Conservation (phyloP, 768 basidiomycete genomes). For the Termitomyces sp. region DNA sequence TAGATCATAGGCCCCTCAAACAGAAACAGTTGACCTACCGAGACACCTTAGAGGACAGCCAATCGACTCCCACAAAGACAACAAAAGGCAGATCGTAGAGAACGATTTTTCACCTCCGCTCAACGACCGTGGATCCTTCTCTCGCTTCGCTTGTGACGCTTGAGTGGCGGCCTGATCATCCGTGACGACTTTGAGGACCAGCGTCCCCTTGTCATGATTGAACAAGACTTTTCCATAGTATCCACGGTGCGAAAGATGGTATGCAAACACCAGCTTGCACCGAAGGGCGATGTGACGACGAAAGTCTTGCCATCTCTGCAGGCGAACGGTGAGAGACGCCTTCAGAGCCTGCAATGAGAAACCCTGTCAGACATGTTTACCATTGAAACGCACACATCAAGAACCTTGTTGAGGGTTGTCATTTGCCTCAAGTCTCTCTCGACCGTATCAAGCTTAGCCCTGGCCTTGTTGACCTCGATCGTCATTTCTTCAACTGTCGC, state of each 20-base stretch:
- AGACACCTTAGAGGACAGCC: constrained; percentile 92
- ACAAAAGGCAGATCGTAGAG: constrained; percentile 88
- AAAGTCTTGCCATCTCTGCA: constrained; percentile 82
- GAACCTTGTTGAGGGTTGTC: constrained; percentile 61
- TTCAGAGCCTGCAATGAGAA: constrained; percentile 51
- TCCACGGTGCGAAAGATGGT: constrained; percentile 79
- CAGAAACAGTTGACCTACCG: constrained; percentile 38
- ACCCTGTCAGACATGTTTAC: neutral
- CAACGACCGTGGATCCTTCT: constrained; percentile 82
- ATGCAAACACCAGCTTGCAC: constrained; percentile 79
- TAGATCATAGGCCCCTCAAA: neutral
- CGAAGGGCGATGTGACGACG: constrained; percentile 85
- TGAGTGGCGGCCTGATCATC: constrained; percentile 68
- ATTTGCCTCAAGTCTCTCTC: constrained; percentile 63
- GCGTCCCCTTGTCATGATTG: constrained; percentile 63
- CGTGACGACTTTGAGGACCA: constrained; percentile 78
- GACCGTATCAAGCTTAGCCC: constrained; percentile 54
- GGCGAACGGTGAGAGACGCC: constrained; percentile 59
- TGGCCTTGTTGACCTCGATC: constrained; percentile 62
- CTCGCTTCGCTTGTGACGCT: constrained; percentile 58
- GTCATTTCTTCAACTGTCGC: constrained; percentile 77
- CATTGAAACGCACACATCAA: constrained; percentile 6
- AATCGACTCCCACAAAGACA: constrained; percentile 96
- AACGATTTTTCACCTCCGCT: constrained; percentile 97
- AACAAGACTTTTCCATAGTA: constrained; percentile 90